Conservation (phyloP, 2,329 filamentous ascomycete genomes). For the Ophiostoma pallidulum region DNA sequence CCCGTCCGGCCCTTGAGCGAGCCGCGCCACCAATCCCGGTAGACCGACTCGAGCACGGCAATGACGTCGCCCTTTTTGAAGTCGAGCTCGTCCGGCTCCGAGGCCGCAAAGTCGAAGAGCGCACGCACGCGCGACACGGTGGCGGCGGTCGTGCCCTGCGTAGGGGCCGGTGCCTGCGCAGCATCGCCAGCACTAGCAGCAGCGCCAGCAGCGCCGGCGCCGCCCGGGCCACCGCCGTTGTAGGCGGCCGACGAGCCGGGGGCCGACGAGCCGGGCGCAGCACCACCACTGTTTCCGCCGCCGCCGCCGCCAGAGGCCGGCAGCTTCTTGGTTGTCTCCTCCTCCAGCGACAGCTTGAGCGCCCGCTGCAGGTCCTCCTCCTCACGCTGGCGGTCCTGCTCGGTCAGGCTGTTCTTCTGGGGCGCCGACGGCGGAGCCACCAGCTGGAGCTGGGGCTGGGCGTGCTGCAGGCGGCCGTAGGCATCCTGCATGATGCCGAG, state of each 20-base stretch:
- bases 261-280: not conserved
- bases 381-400: slow-evolving; percentile 84
- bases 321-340: slow-evolving; percentile 58
- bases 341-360: slow-evolving; percentile 81
- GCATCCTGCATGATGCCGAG: slow-evolving; percentile 97
- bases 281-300: slow-evolving; percentile 24
- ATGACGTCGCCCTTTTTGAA: slow-evolving; percentile 97
- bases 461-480: slow-evolving; percentile 73
- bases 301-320: slow-evolving; percentile 25
- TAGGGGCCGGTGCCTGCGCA: not conserved
- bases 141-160: slow-evolving; percentile 84
- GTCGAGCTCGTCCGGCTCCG: slow-evolving; percentile 86
- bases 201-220: slow-evolving; percentile 27
- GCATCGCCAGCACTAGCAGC: slow-evolving; percentile 43
- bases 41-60: slow-evolving; percentile 92
- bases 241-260: slow-evolving; percentile 2
- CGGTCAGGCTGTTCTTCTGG: slow-evolving; percentile 83
- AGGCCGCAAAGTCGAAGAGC: slow-evolving; percentile 88
- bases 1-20: slow-evolving; percentile 89
- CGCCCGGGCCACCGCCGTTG: too few species aligned
- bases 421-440: slow-evolving; percentile 90
- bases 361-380: slow-evolving; percentile 97
- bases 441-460: slow-evolving; percentile 73
- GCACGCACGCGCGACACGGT: slow-evolving; percentile 92
- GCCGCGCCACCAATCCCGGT: slow-evolving; percentile 99